Evolutionary conservation across 352 stramenopile species (phyloP), one percentile per base, ranked within the genome.

Genomic region (Phytophthora agathidicida): DNA sequence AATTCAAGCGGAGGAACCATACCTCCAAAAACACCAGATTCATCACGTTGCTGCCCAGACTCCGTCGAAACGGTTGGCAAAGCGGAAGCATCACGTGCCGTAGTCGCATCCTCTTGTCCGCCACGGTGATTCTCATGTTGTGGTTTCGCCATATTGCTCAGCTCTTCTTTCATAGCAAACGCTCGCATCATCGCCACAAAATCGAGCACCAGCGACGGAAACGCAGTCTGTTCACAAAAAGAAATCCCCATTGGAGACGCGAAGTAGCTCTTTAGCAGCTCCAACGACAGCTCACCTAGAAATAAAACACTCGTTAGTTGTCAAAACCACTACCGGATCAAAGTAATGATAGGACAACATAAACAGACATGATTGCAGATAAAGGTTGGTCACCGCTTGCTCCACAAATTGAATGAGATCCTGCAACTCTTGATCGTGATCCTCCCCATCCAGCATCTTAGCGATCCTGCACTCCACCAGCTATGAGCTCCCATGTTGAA

Each of bases 221-320:
- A 84, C 26, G 77, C 75, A 0, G 73, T 86, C 61, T 91, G 79
- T 6, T 93, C 81, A 46, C 83, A 90, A n/a, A 91, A 47, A 1
- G 47, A 47, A 10, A 68, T 24, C 2, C 83, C 83, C 1, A 65
- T 39, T 0, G 68, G 17, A 2, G 73, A 79, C 1, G 66, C 66
- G 54, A 91, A 90, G 32, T 88, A 93, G 19, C 54, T 68, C 41
- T 71, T 76, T 27, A 89, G 41, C 9, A 73, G 36, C 2, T 80
- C 44, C 2, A 72, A 13, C 5, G 77, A 70, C 9, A 65, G 33
- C 22, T 80, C 72, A 33, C 48, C 83, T 89, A 17, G 11, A 53
- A 17, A 28, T 8, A 41, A 48, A 20, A 10, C 26, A 32, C 5
- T 41, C 16, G 27, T n/a, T 7, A 19, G 37, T n/a, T 22, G 7